These are phyloP conservation scores for Dimargaris cristalligena DNA, from an alignment of 192 early-diverging fungal genomes.

Conservation along the genomic window DNA sequence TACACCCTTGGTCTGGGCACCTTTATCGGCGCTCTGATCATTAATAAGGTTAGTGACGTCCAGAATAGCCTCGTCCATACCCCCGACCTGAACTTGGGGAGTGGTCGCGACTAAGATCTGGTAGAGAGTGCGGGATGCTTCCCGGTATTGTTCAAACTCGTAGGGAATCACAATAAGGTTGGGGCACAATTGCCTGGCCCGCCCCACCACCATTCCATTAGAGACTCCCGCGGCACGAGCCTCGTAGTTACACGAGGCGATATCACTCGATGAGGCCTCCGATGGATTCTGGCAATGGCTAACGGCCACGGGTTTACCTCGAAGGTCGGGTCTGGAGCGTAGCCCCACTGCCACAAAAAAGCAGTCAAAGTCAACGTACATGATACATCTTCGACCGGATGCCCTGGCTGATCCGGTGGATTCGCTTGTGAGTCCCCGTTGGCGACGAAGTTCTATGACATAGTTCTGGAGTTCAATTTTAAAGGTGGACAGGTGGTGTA, in stretches of 20 bases:
- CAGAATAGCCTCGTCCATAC: conserved; percentile 70
- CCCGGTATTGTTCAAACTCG: conserved; percentile 56
- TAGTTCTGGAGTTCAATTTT: conserved; percentile 61
- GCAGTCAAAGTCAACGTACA: conserved; percentile 90
- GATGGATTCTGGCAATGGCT: conserved; percentile 31
- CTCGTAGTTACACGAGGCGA: conserved; percentile 78
- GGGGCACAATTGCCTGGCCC: conserved; percentile 52
- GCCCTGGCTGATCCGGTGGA: not conserved
- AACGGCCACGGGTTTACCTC: conserved; percentile 47
- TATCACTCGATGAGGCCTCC: conserved; percentile 31
- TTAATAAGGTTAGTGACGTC: conserved; percentile 42
- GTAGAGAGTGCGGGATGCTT: conserved; percentile 43
- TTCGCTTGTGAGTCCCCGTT: not conserved
- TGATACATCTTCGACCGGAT: conserved; percentile 22
- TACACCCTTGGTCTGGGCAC: too few species aligned
- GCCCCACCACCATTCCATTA: conserved; percentile 63
- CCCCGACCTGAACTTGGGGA: conserved; percentile 60
- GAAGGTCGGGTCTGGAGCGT: conserved; percentile 44
- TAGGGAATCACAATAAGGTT: conserved; percentile 46
- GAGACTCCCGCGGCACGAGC: conserved; percentile 54
- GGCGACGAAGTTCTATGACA: conserved; percentile 16
- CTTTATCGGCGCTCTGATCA: too few species aligned
- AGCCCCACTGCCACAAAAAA: conserved; percentile 81
- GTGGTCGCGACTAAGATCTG: conserved; percentile 42
- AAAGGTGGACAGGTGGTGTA: conserved; percentile 66